A percentile compares a stretch with the other conserved stretches of the same genome.
These are phyloP conservation scores for Calonectria leucothoes DNA, from an alignment of 2,329 filamentous ascomycete genomes.

Conservation along the genomic window DNA sequence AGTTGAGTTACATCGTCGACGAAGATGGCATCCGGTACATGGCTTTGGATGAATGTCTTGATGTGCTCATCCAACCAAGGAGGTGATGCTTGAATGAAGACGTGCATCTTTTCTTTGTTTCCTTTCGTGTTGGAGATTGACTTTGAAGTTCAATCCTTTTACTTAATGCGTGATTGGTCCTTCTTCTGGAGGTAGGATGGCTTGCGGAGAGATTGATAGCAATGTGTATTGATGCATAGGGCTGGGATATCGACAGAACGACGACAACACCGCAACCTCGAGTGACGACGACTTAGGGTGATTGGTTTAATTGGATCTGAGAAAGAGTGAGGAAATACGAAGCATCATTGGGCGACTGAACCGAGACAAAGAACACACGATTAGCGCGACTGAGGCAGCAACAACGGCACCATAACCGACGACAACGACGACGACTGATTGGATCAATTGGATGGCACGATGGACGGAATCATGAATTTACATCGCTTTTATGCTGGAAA, in stretches of 20 bases:
- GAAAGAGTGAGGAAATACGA: not conserved
- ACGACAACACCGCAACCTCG: not conserved
- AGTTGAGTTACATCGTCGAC: conserved; percentile 43
- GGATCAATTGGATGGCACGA: not conserved
- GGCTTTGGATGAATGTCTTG: conserved; percentile 41
- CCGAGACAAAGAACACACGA: not conserved
- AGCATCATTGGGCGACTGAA: not conserved
- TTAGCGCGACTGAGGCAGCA: not conserved
- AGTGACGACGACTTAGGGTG: not conserved
- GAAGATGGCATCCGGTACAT: conserved; percentile 44
- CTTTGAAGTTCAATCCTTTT: not conserved
- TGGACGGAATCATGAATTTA: not conserved
- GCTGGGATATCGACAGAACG: not conserved
- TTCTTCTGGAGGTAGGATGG: not conserved
- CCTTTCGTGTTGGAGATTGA: not conserved
- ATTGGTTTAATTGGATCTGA: not conserved
- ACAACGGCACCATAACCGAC: not conserved
- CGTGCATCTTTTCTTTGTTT: conserved; percentile 30
- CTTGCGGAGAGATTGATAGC: not conserved
- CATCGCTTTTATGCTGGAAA: not conserved
- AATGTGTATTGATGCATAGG: not conserved
- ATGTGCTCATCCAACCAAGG: conserved; percentile 50
- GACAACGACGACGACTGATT: not conserved
- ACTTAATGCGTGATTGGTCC: not conserved
- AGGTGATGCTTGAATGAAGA: conserved; percentile 34